Evolutionary conservation across 129 eudicot genomes (phyloP).

Genomic region (Helichrysum umbraculigerum): DNA sequence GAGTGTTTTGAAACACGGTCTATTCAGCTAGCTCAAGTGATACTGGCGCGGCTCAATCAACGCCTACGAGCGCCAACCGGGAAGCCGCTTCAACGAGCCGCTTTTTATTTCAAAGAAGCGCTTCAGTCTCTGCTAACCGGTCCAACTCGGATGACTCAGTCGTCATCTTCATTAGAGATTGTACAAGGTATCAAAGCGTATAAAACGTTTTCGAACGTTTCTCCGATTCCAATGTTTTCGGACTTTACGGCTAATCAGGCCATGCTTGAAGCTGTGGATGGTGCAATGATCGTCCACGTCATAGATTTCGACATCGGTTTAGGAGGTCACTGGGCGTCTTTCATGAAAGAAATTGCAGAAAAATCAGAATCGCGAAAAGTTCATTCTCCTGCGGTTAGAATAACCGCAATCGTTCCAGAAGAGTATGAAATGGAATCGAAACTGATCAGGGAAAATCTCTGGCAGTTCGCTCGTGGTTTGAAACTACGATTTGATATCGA

Average conservation of each 20-base stretch:
- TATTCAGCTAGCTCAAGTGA: slow-evolving; percentile 65
- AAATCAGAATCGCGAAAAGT: slow-evolving; percentile 46
- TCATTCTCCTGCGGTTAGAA: slow-evolving; percentile 50
- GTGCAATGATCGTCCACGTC: slow-evolving; percentile 70
- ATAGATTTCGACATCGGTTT: slow-evolving; percentile 88
- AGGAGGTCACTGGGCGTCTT: slow-evolving; percentile 91
- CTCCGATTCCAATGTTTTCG: slow-evolving; percentile 93
- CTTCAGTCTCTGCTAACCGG: slow-evolving; percentile 73
- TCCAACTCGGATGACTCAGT: slow-evolving; percentile 49
- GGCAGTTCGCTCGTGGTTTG: slow-evolving; percentile 77
- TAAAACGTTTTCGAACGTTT: slow-evolving; percentile 71
- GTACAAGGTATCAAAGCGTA: slow-evolving; percentile 80
- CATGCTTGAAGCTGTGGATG: slow-evolving; percentile 84
- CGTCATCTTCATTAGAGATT: slow-evolving; percentile 47
- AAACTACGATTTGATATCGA: slow-evolving; percentile 68
- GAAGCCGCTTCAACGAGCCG: slow-evolving; percentile 86
- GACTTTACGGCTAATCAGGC: slow-evolving; percentile 93
- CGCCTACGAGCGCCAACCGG: slow-evolving; percentile 64
- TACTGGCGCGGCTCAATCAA: slow-evolving; percentile 83
- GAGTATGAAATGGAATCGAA: slow-evolving; percentile 67
- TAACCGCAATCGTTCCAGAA: slow-evolving; percentile 80
- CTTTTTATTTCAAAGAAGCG: slow-evolving; percentile 93
- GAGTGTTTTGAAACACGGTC: slow-evolving; percentile 88
- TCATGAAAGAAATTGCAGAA: slow-evolving; percentile 79
- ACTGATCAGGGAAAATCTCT: slow-evolving; percentile 65